Percentiles rank a stretch among this genome's conserved stretches.
Conservation (phyloP, 2,329 filamentous ascomycete species). For the Clonostachys rhizophaga region DNA sequence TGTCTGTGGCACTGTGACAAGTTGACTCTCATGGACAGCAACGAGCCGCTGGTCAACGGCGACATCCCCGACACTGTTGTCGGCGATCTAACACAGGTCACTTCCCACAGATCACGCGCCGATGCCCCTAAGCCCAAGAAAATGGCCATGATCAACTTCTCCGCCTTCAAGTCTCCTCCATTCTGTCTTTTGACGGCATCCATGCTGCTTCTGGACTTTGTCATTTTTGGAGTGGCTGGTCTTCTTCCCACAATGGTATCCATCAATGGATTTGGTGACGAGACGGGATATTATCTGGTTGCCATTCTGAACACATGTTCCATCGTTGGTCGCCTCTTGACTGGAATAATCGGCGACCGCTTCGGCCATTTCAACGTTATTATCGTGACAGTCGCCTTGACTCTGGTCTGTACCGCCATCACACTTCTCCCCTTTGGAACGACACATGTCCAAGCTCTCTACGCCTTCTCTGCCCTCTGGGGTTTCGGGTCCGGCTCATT, state of each 20-base stretch:
- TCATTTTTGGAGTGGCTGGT: conserved; percentile 39
- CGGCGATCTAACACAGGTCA: too few species aligned
- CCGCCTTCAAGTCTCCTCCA: conserved; percentile 30
- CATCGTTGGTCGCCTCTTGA: conserved; percentile 33
- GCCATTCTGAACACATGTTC: conserved; percentile 36
- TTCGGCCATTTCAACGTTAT: conserved; percentile 40
- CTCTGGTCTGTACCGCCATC: conserved; percentile 28
- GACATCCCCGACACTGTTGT: neutral
- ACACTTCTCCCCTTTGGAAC: conserved; percentile 40
- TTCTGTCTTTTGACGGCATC: conserved; percentile 33
- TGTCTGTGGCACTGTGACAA: conserved; percentile 26
- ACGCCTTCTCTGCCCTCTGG: conserved; percentile 37
- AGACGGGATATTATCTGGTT: conserved; percentile 35
- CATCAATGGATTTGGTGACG: conserved; percentile 19
- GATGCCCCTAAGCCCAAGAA: too few species aligned
- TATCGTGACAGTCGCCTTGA: too few species aligned
- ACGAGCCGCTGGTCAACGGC: neutral
- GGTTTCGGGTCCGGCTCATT: conserved; percentile 43
- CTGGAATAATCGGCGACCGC: conserved; percentile 34
- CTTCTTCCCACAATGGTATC: conserved; percentile 40
- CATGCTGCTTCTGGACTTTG: conserved; percentile 41
- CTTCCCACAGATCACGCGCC: too few species aligned
- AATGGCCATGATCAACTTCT: conserved; percentile 22
- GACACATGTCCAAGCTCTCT: conserved; percentile 27
- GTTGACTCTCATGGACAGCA: conserved; percentile 4